These are phyloP conservation scores for Ophiostoma ips DNA, from an alignment of 2,329 filamentous ascomycete species.

Conservation along the genomic window DNA sequence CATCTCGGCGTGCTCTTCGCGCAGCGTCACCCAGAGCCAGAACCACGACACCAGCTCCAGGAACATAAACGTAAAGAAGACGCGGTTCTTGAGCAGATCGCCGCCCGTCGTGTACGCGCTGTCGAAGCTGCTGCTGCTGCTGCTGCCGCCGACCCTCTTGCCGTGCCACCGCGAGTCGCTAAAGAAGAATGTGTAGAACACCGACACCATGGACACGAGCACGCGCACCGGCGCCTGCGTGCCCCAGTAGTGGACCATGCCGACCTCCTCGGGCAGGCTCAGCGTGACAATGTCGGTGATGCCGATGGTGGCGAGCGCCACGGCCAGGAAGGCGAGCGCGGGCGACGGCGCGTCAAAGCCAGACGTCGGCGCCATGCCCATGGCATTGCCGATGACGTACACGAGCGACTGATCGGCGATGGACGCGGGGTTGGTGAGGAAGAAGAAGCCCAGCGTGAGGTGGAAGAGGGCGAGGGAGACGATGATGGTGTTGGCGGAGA, in stretches of 20 bases:
- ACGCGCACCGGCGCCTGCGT: conserved; percentile 55
- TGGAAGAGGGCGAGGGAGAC: conserved; percentile 74
- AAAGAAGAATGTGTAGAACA: conserved; percentile 53
- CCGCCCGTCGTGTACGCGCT: conserved; percentile 32
- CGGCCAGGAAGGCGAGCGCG: conserved; percentile 59
- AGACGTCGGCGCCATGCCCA: conserved; percentile 59
- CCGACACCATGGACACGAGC: conserved; percentile 44
- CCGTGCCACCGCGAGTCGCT: conserved; percentile 27
- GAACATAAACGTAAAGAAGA: conserved; percentile 76
- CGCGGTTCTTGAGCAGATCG: conserved; percentile 64
- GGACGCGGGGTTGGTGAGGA: conserved; percentile 57
- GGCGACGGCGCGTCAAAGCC: conserved; percentile 56
- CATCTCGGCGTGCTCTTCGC: conserved; percentile 44
- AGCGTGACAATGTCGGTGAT: conserved; percentile 52
- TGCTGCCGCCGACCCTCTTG: too few relatives aligned
- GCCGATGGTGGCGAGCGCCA: conserved; percentile 48
- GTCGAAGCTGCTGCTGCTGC: conserved; percentile 19
- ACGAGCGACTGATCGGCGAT: conserved; percentile 71
- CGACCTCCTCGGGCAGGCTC: conserved; percentile 53
- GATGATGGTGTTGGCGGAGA: conserved; percentile 70
- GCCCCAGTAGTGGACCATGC: conserved; percentile 49
- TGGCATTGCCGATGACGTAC: conserved; percentile 67
- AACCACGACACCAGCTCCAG: conserved; percentile 77
- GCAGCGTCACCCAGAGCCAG: conserved; percentile 62
- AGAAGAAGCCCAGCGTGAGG: conserved; percentile 69